Evolutionary conservation across 2,329 filamentous ascomycete genomes (phyloP).

Genomic region (Seiridium unicorne): DNA sequence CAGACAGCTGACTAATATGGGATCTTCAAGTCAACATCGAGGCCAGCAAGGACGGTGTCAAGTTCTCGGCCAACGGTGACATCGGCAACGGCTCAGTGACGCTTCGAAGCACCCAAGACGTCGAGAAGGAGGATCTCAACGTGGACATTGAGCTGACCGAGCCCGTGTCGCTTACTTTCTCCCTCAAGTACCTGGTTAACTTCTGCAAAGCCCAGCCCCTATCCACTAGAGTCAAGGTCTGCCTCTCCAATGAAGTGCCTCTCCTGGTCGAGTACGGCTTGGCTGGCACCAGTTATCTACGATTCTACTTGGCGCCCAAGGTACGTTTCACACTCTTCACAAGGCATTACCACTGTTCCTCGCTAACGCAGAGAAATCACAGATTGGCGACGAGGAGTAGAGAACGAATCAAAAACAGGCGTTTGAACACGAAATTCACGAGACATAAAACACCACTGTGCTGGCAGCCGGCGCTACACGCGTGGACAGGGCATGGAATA

Average conservation of each 20-base stretch:
- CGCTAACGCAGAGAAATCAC: not conserved
- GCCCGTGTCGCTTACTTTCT: conserved; percentile 93
- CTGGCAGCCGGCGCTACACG: not conserved
- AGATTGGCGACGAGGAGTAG: conserved; percentile 10
- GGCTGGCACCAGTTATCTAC: conserved; percentile 79
- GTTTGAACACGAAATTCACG: conserved; percentile 10
- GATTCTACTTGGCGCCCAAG: conserved; percentile 99
- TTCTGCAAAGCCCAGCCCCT: conserved; percentile 97
- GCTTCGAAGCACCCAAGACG: conserved; percentile 80
- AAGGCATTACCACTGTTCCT: not conserved
- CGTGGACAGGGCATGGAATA: not conserved
- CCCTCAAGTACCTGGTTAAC: conserved; percentile 98
- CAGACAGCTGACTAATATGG: conserved; percentile 19
- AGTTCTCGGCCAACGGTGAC: conserved; percentile 90
- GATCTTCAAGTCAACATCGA: conserved; percentile 77
- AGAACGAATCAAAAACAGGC: not conserved
- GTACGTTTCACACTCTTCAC: conserved; percentile 45
- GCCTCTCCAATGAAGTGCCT: conserved; percentile 93
- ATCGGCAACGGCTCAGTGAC: conserved; percentile 95
- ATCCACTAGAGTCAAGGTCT: conserved; percentile 81
- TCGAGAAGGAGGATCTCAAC: conserved; percentile 84
- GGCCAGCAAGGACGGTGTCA: conserved; percentile 94
- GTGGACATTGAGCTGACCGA: conserved; percentile 89
- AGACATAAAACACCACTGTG: conserved; percentile 8
- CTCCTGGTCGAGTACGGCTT: conserved; percentile 91